A percentile compares a stretch with the other conserved stretches of the same genome.
Conservation (phyloP, 2,329 filamentous ascomycete genomes). For the Hymenoscyphus repandus region DNA sequence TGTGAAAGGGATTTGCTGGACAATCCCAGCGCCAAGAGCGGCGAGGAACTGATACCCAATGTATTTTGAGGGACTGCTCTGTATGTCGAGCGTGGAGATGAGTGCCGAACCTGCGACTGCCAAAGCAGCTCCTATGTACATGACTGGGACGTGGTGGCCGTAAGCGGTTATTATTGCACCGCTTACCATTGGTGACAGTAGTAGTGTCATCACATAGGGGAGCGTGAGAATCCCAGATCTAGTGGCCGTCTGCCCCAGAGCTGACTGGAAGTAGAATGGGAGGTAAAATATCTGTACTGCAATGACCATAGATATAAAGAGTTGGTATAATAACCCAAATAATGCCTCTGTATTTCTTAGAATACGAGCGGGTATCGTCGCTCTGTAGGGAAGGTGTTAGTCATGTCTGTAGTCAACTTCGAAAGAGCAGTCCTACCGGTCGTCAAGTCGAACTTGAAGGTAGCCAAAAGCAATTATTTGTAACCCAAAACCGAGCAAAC, state of each 20-base stretch:
- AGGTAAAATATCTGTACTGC: slow-evolving; percentile 18
- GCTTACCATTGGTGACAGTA: slow-evolving; percentile 1
- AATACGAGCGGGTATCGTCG: slow-evolving; percentile 35
- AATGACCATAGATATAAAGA: slow-evolving; percentile 15
- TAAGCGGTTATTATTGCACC: slow-evolving; percentile 18
- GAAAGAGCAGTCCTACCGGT: too few relatives aligned
- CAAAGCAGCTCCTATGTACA: slow-evolving; percentile 26
- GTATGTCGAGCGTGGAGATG: slow-evolving; percentile 42
- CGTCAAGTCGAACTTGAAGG: slow-evolving; percentile 8
- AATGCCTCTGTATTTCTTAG: too few relatives aligned
- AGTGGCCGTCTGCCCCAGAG: slow-evolving; percentile 18
- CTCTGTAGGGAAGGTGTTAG: slow-evolving; percentile 19
- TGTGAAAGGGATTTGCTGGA: not conserved
- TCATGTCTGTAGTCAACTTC: too few relatives aligned
- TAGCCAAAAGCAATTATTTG: slow-evolving; percentile 25
- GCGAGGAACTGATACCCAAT: not conserved
- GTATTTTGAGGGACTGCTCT: not conserved
- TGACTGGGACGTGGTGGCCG: slow-evolving; percentile 31
- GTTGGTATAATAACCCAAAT: too few relatives aligned
- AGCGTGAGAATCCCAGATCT: slow-evolving; percentile 23
- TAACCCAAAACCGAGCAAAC: slow-evolving; percentile 33
- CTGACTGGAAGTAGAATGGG: slow-evolving; percentile 31
- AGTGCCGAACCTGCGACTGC: slow-evolving; percentile 42
- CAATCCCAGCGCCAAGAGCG: not conserved
- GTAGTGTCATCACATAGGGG: slow-evolving; percentile 12